phyloP scores from a whole-genome alignment of 2,329 filamentous ascomycete species.

The Dryadomyces quercivorus region DNA sequence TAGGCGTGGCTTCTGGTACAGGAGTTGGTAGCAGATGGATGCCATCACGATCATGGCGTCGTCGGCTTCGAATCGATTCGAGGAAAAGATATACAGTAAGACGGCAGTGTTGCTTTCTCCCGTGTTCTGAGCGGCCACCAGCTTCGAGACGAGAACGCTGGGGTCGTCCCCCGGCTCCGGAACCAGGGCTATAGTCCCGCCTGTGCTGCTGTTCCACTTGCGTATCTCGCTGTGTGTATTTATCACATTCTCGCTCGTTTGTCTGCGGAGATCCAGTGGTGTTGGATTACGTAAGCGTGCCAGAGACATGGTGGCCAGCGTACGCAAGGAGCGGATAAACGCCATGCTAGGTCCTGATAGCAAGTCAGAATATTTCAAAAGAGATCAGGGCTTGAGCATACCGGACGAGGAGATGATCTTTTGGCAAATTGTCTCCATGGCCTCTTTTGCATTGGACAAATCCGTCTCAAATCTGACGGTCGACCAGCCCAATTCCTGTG shows the following conservation, averaged over 20 bases:
- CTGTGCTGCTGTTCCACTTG: background rate
- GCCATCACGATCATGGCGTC: background rate
- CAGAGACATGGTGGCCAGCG: background rate
- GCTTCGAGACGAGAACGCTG: background rate
- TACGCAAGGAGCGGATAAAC: background rate
- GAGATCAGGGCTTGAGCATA: background rate
- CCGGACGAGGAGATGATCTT: background rate
- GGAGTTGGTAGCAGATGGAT: background rate
- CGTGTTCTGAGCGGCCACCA: background rate
- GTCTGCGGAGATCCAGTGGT: background rate
- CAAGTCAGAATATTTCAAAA: background rate
- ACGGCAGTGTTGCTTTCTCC: background rate
- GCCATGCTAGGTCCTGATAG: background rate
- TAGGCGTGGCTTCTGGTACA: background rate
- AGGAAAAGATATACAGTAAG: background rate
- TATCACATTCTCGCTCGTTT: background rate
- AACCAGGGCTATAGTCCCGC: background rate
- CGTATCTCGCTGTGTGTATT: background rate
- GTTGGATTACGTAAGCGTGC: background rate
- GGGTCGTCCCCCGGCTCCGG: background rate
- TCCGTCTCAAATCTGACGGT: background rate
- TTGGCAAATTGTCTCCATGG: background rate
- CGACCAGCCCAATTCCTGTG: background rate
- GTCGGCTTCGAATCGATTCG: background rate
- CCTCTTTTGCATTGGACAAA: background rate